phyloP scores from a whole-genome alignment of 1,284 basidiomycete species.

The Rugiboletus extremiorientalis region DNA sequence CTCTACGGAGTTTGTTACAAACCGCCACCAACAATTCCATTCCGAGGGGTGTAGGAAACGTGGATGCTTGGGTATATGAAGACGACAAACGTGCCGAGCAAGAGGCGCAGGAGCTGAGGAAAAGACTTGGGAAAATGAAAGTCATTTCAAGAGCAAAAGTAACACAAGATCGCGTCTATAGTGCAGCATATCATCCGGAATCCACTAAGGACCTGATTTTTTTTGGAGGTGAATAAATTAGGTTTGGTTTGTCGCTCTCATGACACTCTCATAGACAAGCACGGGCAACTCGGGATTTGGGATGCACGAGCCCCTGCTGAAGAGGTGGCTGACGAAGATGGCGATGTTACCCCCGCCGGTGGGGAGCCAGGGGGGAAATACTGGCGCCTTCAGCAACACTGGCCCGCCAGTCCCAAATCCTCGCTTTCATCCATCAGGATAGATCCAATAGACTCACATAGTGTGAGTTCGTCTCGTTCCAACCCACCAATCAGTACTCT shows the following conservation, averaged over 20 bases:
- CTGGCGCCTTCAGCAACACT: conserved; percentile 78
- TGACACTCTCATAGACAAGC: conserved; percentile 55
- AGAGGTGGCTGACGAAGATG: conserved; percentile 63
- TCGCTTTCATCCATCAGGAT: conserved; percentile 76
- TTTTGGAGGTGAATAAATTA: conserved; percentile 59
- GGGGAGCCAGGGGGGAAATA: conserved; percentile 65
- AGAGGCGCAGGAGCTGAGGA: conserved; percentile 51
- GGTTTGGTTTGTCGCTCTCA: neutral
- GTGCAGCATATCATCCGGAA: conserved; percentile 76
- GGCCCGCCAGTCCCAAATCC: conserved; percentile 76
- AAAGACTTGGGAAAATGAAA: conserved; percentile 53
- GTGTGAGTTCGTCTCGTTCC: conserved; percentile 40
- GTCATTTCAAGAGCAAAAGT: conserved; percentile 76
- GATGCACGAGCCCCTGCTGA: conserved; percentile 68
- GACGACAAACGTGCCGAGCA: conserved; percentile 43
- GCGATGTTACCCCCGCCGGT: conserved; percentile 40
- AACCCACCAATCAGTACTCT: neutral
- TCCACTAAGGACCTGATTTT: conserved; percentile 77
- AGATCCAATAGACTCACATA: conserved; percentile 69
- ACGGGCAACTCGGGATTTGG: conserved; percentile 80
- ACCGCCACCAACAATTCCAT: conserved; percentile 36
- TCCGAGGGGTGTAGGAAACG: conserved; percentile 42
- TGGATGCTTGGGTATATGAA: conserved; percentile 52
- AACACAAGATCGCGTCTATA: conserved; percentile 69
- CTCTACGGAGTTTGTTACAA: conserved; percentile 46